phyloP scores from a whole-genome alignment of 1,139 yeast species.

The Hyphopichia fennica region DNA sequence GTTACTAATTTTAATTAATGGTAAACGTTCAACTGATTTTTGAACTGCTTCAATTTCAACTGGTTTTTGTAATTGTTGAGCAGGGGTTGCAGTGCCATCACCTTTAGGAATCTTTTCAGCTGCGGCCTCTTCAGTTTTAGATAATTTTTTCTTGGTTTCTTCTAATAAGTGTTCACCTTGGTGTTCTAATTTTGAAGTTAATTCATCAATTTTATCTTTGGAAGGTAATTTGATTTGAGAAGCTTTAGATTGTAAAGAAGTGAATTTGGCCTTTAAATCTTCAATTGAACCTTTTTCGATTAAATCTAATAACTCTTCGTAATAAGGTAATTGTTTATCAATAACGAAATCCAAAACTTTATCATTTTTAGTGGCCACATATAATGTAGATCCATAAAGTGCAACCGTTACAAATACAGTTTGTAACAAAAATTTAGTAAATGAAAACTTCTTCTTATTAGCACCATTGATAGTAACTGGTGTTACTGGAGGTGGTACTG shows the following conservation, averaged over 20 bases:
- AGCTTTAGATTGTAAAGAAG: slow-evolving; percentile 19
- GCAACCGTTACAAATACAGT: slow-evolving; percentile 29
- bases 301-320: slow-evolving; percentile 41
- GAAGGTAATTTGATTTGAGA: slow-evolving; percentile 27
- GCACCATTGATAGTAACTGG: background rate
- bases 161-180: slow-evolving; percentile 37
- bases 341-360: slow-evolving; percentile 47
- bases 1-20: slow-evolving; percentile 30
- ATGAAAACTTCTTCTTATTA: slow-evolving; percentile 27
- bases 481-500: slow-evolving; percentile 1
- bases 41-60: slow-evolving; percentile 39
- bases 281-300: slow-evolving; percentile 41
- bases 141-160: slow-evolving; percentile 36
- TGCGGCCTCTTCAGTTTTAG: slow-evolving; percentile 15
- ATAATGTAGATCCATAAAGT: slow-evolving; percentile 42
- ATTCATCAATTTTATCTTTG: slow-evolving; percentile 31
- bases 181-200: slow-evolving; percentile 33
- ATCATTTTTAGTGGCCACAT: slow-evolving; percentile 46
- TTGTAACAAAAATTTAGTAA: slow-evolving; percentile 33
- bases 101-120: slow-evolving; percentile 11
- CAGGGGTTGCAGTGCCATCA: slow-evolving; percentile 32
- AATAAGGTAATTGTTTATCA: slow-evolving; percentile 46
- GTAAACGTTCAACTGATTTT: slow-evolving; percentile 34
- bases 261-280: slow-evolving; percentile 26
- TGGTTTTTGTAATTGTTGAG: slow-evolving; percentile 47